Percentiles rank a stretch among this genome's conserved stretches.
Evolutionary conservation across 1,139 yeast species (phyloP).

Genomic region (Taphrina deformans): DNA sequence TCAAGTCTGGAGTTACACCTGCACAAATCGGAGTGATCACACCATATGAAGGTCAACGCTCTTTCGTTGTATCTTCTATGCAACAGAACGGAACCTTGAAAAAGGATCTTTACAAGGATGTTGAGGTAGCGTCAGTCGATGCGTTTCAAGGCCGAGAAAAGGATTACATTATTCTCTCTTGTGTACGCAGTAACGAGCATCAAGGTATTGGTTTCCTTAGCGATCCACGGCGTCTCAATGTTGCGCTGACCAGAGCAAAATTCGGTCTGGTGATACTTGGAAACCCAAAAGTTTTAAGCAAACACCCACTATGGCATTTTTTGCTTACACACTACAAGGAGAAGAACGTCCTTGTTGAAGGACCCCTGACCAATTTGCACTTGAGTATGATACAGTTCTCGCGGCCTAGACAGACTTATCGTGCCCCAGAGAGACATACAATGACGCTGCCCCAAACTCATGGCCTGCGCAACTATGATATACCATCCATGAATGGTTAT

Average conservation of each 20-base stretch:
- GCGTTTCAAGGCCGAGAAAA: conserved; percentile 97
- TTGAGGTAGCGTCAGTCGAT: conserved; percentile 90
- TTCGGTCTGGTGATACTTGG: conserved; percentile 82
- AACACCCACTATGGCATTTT: conserved; percentile 76
- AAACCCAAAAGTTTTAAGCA: conserved; percentile 74
- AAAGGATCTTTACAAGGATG: conserved; percentile 63
- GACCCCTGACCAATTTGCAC: conserved; percentile 79
- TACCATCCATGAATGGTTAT: conserved; percentile 39
- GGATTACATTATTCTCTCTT: conserved; percentile 81
- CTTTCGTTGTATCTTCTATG: conserved; percentile 78
- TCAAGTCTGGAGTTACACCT: conserved; percentile 77
- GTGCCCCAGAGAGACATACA: conserved; percentile 34
- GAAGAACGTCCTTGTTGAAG: conserved; percentile 86
- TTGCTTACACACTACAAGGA: conserved; percentile 76
- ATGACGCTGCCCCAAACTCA: conserved; percentile 12
- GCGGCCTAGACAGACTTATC: conserved; percentile 42
- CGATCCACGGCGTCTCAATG: conserved; percentile 89
- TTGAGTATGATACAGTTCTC: conserved; percentile 65
- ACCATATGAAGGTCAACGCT: conserved; percentile 93
- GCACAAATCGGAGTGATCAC: conserved; percentile 88
- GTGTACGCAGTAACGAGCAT: conserved; percentile 86
- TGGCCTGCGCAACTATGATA: background rate
- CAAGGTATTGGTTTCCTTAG: conserved; percentile 82
- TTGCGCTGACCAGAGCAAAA: conserved; percentile 87
- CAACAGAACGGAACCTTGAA: conserved; percentile 65